phyloP scores from a whole-genome alignment of 179 eudicot genomes.

The Spinacia oleracea region DNA sequence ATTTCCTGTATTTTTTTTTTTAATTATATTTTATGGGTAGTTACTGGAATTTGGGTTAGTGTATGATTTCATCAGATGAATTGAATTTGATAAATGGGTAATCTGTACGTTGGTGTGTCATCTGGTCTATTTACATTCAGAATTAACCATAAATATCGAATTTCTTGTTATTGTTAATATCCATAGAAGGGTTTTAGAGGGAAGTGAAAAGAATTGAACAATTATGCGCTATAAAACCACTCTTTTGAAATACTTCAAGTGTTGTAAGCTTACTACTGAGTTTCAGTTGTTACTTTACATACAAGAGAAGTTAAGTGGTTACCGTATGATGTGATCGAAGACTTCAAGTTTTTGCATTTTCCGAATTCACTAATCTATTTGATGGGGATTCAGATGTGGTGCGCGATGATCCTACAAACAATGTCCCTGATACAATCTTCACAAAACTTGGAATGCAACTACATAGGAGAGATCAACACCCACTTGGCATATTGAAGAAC shows the following conservation, averaged over 20 bases:
- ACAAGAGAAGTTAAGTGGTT: not conserved
- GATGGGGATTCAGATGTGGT: conserved; percentile 11
- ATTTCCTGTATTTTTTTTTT: not conserved
- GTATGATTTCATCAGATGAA: conserved; percentile 4
- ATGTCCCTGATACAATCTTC: conserved; percentile 22
- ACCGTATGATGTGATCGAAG: not conserved
- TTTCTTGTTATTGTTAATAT: not conserved
- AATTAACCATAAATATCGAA: not conserved
- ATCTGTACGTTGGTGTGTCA: not conserved
- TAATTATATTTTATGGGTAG: not conserved
- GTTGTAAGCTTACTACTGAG: no score
- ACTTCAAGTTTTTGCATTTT: not conserved
- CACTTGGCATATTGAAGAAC: conserved; percentile 90
- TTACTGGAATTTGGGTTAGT: not conserved
- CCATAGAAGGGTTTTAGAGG: not conserved
- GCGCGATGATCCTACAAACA: conserved; percentile 17
- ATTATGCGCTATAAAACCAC: no score
- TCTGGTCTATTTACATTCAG: not conserved
- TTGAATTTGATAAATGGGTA: not conserved
- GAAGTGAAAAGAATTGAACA: not conserved
- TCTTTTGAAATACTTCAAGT: not conserved
- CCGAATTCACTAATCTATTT: not conserved
- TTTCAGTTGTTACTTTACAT: not conserved
- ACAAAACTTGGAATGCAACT: conserved; percentile 92
- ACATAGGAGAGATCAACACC: conserved; percentile 77